Evolutionary conservation across 176 grass and related monocot genomes (phyloP), one percentile per base, ranked within the genome.

Genomic region (Bolboschoenus planiculmis): DNA sequence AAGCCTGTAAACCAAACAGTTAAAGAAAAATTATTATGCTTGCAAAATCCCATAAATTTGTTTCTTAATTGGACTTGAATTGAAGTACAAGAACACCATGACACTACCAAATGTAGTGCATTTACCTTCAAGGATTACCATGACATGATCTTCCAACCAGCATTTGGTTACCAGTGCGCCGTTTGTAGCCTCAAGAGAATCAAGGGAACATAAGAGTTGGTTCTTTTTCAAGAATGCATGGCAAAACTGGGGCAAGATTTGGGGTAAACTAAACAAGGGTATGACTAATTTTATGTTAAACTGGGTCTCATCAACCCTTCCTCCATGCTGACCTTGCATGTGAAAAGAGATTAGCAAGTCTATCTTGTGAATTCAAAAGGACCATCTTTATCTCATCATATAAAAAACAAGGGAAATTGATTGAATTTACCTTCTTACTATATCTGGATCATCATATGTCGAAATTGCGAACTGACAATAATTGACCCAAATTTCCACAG

Each of bases 401-500:
- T 50, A 3, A 31, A 33, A 84, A 75, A 85, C 62, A n/a, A 61
- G 16, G 57, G 35, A 60, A 43, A 53, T 26, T 82, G 37, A 51
- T 9, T 43, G 14, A 63, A n/a, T 62, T 20, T 91, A 99, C 96
- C 96, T 93, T 90, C 92, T 87, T 71, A 99, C 86, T 43, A 90
- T 91, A 83, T 99, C 92, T 31, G 89, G 92, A 86, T 95, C 96
- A 40, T 99, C 91, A 51, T 99, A 95, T 56, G 96, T 99, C 44
- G 90, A 90, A 79, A 99, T 95, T 65, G 92, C 91, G 34, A 99
- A 99, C 24, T 89, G 87, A 67, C 89, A 93, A 61, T 99, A 99
- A 76, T 99, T 91, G 71, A 84, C 81, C 96, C 96, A 99, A 87
- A 99, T 99, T 85, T 99, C 96, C 78, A 99, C 96, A 59, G 96